Evolutionary conservation across 768 basidiomycete species (phyloP), one percentile per base, ranked within the genome.

Genomic region (Panellus pusillus): DNA sequence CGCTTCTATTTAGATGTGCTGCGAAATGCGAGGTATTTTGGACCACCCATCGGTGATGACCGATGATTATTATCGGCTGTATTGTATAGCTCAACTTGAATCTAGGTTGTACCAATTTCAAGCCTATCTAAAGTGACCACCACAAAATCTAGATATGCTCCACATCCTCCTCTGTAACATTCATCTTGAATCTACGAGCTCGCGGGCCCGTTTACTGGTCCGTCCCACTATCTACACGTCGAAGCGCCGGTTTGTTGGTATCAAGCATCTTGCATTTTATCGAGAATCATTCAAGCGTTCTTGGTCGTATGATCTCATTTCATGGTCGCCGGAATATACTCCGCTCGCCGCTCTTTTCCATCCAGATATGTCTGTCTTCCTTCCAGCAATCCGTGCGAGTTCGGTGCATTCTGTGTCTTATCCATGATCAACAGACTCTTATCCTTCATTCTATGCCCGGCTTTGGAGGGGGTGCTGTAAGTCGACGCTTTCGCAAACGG

Each of bases 281-380:
- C 28, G n/a, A 45, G 17, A 38, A 35, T 27, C 14, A 17, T 47
- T n/a, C 73, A 74, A 70, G 69, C 46, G 74, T 24, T 24, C 24
- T 24, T 24, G 24, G 6, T 24, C 24, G 24, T 24, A 24, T n/a
- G n/a, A 77, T 53, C 52, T 75, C 27, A 65, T 77, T 1, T 65
- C 68, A 43, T 77, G 74, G 74, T 53, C 74, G 11, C 64, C 74
- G 38, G 70, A 69, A 62, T 13, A 63, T 68, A 47, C 53, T 56
- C 55, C 57, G 0, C 36, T 67, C 3, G 52, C 57, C 24, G 63
- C 63, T 0, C 55, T 73, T 5, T 63, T 65, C 12, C 52, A 50
- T n/a, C 58, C 63, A 9, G 52, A 72, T 13, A 59, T 74, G 8
- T 49, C 65, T 24, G 47, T 71, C 37, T 71, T 73, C 60, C 69